Conservation (phyloP, 805 yeast genomes). For the Grigorovia transvaalensis region DNA sequence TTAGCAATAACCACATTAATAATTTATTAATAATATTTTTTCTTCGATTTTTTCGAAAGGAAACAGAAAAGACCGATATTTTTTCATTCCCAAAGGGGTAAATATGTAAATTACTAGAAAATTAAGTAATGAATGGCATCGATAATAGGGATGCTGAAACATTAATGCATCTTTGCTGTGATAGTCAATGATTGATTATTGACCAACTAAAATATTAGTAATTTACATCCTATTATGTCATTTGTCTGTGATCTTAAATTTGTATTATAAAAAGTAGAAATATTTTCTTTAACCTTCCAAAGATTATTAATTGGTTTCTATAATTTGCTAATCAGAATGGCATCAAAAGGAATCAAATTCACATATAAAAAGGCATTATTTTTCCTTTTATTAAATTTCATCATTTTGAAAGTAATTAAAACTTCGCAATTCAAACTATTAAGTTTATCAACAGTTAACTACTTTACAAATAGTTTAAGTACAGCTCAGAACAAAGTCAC, state of each 20-base stretch:
- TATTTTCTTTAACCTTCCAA: background rate
- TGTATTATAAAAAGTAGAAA: too few species aligned
- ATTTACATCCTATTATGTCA: background rate
- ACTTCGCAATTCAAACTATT: background rate
- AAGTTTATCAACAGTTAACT: background rate
- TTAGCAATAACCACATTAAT: too few species aligned
- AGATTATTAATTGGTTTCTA: background rate
- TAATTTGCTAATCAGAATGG: background rate
- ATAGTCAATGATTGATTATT: too few species aligned
- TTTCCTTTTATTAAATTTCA: background rate
- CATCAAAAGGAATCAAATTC: background rate
- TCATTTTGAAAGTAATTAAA: background rate
- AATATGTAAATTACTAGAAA: background rate
- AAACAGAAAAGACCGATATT: background rate
- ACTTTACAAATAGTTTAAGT: background rate
- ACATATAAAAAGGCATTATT: background rate
- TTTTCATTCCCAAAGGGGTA: background rate
- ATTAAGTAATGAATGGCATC: background rate
- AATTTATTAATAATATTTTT: too few species aligned
- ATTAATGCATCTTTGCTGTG: too few species aligned
- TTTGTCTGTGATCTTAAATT: background rate
- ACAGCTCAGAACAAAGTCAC: background rate
- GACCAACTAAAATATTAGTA: too few species aligned
- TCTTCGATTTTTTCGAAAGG: too few species aligned
- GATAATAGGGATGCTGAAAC: background rate